Evolutionary conservation across 75 land plant species (phyloP), one percentile per base, ranked within the genome.

Genomic region (Larix kaempferi): DNA sequence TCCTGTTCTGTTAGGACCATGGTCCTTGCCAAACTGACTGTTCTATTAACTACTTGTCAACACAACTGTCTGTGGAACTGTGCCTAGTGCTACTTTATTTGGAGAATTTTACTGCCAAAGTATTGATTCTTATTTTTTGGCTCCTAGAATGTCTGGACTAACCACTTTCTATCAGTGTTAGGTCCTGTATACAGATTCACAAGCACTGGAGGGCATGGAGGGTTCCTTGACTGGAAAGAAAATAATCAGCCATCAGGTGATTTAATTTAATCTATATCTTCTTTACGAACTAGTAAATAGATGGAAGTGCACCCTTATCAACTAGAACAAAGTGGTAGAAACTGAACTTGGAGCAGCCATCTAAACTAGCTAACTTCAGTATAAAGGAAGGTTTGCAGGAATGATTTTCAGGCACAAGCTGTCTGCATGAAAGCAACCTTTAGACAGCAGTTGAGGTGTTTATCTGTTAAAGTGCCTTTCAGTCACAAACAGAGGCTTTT

Each of bases 191-290:
- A 90, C 81, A 88, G 80, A 80, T 86, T 90, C 66, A 79, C 78
- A 37, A 83, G 85, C 84, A 29, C 86, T 35, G 82, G 87, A 79
- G 92, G 92, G 59, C 89, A 88, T 73, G 92, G 92, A 52, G 82
- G 90, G 60, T 88, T 80, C 73, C 90, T 90, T 79, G 82, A 83
- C 59, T 90, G 92, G 92, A 86, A 86, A 69, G 73, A 69, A 41
- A 2, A 10, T 3, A n/a, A 37, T 8, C n/a, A n/a, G n/a, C n/a
- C n/a, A n/a, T n/a, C 49, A 69, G 11, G 72, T 35, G 37, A 21
- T 21, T 39, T 2, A 67, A 67, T 37, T 44, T 37, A 29, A 29
- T 29, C 33, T 29, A 29, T 29, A 41, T 67, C 7, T 21, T 17
- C 22, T 67, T 37, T 2, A 10, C 12, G 5, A 29, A 12, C 13